Evolutionary conservation across 768 basidiomycete genomes (phyloP).

Genomic region (Fistulinella prunicolor): DNA sequence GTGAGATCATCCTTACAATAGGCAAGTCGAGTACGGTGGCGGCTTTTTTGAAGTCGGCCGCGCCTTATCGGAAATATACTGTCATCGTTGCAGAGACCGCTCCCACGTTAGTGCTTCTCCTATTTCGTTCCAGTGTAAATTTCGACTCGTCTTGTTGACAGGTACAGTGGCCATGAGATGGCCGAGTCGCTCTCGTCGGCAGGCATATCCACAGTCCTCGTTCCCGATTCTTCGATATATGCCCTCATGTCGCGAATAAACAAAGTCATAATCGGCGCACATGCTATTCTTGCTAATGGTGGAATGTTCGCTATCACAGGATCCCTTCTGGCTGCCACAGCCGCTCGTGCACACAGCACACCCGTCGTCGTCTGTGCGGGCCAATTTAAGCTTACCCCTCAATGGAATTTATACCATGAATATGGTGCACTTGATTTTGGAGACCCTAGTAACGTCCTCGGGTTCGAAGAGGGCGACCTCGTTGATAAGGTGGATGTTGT

Average conservation of each 20-base stretch:
- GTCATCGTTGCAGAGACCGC: constrained; percentile 96
- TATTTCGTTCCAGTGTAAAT: constrained; percentile 2
- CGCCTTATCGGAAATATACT: constrained; percentile 87
- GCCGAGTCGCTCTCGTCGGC: constrained; percentile 75
- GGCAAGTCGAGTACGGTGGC: constrained; percentile 95
- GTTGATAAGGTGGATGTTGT: constrained; percentile 89
- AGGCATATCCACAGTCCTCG: constrained; percentile 90
- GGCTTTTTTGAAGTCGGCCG: constrained; percentile 88
- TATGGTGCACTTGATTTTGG: constrained; percentile 83
- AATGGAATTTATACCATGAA: constrained; percentile 86
- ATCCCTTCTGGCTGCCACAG: constrained; percentile 78
- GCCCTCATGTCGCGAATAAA: constrained; percentile 96
- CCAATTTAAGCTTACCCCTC: constrained; percentile 93
- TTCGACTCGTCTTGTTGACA: constrained; percentile 29
- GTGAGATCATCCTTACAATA: constrained; percentile 92
- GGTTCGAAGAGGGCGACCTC: constrained; percentile 74
- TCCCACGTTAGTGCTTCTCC: constrained; percentile 64
- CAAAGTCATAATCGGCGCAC: constrained; percentile 93
- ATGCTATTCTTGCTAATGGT: constrained; percentile 95
- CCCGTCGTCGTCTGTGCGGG: constrained; percentile 93
- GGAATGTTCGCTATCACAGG: constrained; percentile 91
- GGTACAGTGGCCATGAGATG: constrained; percentile 84
- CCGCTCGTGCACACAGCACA: constrained; percentile 85
- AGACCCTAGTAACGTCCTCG: constrained; percentile 60
- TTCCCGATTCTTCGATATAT: constrained; percentile 94